Conservation (phyloP, 768 basidiomycete genomes). For the Russula foetens region DNA sequence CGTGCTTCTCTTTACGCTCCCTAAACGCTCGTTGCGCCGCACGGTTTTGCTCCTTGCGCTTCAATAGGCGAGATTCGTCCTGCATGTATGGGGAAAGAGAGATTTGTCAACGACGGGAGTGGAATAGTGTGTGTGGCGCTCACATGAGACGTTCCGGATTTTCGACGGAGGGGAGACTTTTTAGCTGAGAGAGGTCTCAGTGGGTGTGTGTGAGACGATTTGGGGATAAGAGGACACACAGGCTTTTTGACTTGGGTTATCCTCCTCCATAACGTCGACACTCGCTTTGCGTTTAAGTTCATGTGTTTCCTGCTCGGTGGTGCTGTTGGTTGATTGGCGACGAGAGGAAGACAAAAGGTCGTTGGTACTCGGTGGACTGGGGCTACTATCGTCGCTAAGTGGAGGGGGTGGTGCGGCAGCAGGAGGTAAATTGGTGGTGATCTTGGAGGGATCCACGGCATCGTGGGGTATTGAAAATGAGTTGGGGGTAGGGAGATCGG, state of each 20-base stretch:
- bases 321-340: constrained; percentile 26
- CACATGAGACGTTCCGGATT: constrained; percentile 34
- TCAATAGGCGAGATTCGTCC: constrained; percentile 69
- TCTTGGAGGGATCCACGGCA: constrained; percentile 52
- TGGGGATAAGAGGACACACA: constrained; percentile 40
- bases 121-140: neutral
- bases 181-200: constrained; percentile 18
- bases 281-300: constrained; percentile 74
- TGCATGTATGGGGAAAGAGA: constrained; percentile 22
- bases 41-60: constrained; percentile 95
- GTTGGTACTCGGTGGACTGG: constrained; percentile 55
- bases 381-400: constrained; percentile 66
- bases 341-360: constrained; percentile 28
- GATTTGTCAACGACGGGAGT: constrained; percentile 5
- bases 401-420: constrained; percentile 51
- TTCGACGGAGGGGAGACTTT: constrained; percentile 28
- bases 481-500: constrained; percentile 21
- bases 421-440: constrained; percentile 40
- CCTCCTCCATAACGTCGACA: constrained; percentile 45
- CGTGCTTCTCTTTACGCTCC: constrained; percentile 95
- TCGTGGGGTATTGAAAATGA: constrained; percentile 29
- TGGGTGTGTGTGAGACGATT: neutral
- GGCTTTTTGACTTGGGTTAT: constrained; percentile 59
- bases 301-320: constrained; percentile 38
- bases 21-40: constrained; percentile 96